A percentile compares a stretch with the other conserved stretches of the same genome.
These are phyloP conservation scores for Plasmodium adleri DNA, from an alignment of 169 alveolate species.

Conservation along the genomic window DNA sequence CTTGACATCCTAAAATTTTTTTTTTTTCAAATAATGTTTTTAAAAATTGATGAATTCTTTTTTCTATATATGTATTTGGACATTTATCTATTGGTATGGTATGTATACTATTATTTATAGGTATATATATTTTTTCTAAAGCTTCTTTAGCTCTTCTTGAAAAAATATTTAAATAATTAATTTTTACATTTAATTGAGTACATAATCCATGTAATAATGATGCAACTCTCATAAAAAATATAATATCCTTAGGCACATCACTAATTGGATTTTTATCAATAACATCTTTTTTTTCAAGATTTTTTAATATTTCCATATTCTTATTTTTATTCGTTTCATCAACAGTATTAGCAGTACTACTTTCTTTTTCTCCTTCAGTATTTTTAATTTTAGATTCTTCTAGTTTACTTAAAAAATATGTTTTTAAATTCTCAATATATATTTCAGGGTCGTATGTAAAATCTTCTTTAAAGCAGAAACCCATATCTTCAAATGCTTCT, in stretches of 20 bases:
- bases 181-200: slow-evolving; percentile 82
- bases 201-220: slow-evolving; percentile 89
- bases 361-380: slow-evolving; percentile 24
- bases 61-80: slow-evolving; percentile 58
- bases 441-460: slow-evolving; percentile 87
- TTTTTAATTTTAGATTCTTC: slow-evolving; percentile 52
- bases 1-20: slow-evolving; percentile 80
- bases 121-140: slow-evolving; percentile 54
- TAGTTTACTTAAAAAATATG: slow-evolving; percentile 79
- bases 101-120: slow-evolving; percentile 41
- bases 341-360: neutral
- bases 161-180: slow-evolving; percentile 86
- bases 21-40: slow-evolving; percentile 63
- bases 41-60: slow-evolving; percentile 57
- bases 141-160: slow-evolving; percentile 85
- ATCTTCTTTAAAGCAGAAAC: slow-evolving; percentile 85
- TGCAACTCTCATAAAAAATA: slow-evolving; percentile 87
- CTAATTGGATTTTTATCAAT: slow-evolving; percentile 82
- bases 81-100: slow-evolving; percentile 57
- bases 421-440: slow-evolving; percentile 87
- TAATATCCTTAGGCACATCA: slow-evolving; percentile 89
- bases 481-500: slow-evolving; percentile 91
- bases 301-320: slow-evolving; percentile 40
- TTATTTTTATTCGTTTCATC: slow-evolving; percentile 3
- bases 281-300: slow-evolving; percentile 61